phyloP scores from a whole-genome alignment of 257 asterid genomes.

The Agastache rugosa region DNA sequence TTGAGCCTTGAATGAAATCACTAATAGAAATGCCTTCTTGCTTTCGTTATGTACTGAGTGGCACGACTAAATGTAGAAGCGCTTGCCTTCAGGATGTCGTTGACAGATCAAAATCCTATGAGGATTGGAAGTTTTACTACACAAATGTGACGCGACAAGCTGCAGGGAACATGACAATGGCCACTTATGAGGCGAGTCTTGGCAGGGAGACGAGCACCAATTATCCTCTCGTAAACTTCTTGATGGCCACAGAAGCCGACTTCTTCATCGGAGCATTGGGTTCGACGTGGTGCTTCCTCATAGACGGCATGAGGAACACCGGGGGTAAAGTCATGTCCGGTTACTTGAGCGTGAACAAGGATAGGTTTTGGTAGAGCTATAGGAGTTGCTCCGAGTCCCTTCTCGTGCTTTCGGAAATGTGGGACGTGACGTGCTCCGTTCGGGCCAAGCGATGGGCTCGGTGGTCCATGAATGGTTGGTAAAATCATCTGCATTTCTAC shows the following conservation, averaged over 20 bases:
- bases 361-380: slow-evolving; percentile 76
- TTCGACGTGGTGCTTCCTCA: slow-evolving; percentile 90
- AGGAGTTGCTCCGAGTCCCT: neutral
- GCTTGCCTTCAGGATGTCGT: slow-evolving; percentile 67
- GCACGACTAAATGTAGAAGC: neutral
- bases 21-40: neutral
- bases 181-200: slow-evolving; percentile 83
- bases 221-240: slow-evolving; percentile 88
- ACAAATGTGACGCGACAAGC: slow-evolving; percentile 82
- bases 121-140: slow-evolving; percentile 78
- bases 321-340: slow-evolving; percentile 96
- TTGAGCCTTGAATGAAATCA: neutral
- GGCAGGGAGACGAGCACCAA: slow-evolving; percentile 93
- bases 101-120: slow-evolving; percentile 56
- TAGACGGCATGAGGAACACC: slow-evolving; percentile 94
- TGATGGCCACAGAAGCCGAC: slow-evolving; percentile 96
- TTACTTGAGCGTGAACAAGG: slow-evolving; percentile 93
- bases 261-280: slow-evolving; percentile 93
- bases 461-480: neutral
- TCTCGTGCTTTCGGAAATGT: neutral
- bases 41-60: neutral
- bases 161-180: slow-evolving; percentile 80
- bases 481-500: neutral
- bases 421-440: neutral
- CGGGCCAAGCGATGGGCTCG: neutral